A percentile compares a stretch with the other conserved stretches of the same genome.
Conservation (phyloP, 805 yeast species). For the Metschnikowia chrysomelidarum region DNA sequence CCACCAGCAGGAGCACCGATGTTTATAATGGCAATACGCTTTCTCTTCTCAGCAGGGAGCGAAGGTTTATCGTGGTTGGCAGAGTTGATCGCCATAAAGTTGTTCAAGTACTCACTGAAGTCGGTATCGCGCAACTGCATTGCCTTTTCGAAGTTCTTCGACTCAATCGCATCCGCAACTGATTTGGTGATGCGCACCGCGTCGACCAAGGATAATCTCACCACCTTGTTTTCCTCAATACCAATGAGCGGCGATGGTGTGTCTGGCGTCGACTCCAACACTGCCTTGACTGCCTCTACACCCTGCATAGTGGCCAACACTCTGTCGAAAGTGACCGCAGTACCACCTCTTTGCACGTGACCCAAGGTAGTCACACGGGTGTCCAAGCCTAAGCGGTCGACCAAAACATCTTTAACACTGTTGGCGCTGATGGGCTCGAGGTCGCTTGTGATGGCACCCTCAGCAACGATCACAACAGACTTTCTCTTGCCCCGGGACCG, state of each 20-base stretch:
- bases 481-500: conserved; percentile 71
- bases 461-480: conserved; percentile 79
- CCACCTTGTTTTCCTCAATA: conserved; percentile 66
- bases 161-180: conserved; percentile 67
- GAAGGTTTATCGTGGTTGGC: conserved; percentile 34
- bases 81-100: conserved; percentile 54
- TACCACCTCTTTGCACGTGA: conserved; percentile 82
- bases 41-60: conserved; percentile 55
- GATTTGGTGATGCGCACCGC: conserved; percentile 70
- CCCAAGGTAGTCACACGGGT: conserved; percentile 77
- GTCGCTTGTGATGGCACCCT: conserved; percentile 75
- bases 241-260: conserved; percentile 83
- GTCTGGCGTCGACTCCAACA: conserved; percentile 62
- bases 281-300: conserved; percentile 77
- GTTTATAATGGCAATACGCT: conserved; percentile 80
- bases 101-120: conserved; percentile 61
- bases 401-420: conserved; percentile 64
- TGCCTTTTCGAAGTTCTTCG: conserved; percentile 66
- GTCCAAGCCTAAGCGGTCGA: conserved; percentile 61
- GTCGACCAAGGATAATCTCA: conserved; percentile 64
- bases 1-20: conserved; percentile 99
- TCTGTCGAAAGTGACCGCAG: conserved; percentile 74
- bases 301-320: conserved; percentile 75
- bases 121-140: conserved; percentile 69
- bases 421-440: conserved; percentile 64